These are phyloP conservation scores for Rhizoclosmatium globosum DNA, from an alignment of 192 early-diverging fungal genomes.

Conservation along the genomic window DNA sequence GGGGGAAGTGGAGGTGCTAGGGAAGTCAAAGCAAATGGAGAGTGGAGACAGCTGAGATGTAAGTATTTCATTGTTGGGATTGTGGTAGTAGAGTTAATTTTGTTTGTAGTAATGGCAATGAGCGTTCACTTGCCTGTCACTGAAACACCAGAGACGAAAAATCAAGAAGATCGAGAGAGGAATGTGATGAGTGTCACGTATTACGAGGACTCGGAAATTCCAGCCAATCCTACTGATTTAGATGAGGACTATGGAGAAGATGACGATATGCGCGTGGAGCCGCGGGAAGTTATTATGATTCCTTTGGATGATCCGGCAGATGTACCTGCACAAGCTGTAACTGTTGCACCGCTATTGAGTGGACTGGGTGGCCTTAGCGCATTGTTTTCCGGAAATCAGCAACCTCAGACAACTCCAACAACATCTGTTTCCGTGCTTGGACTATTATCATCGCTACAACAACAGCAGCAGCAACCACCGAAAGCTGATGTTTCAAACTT, in stretches of 20 bases:
- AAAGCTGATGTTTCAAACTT: background rate
- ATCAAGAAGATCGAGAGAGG: constrained; percentile 11
- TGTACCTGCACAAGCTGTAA: background rate
- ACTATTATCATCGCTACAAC: background rate
- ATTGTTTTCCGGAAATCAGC: background rate
- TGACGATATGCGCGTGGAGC: background rate
- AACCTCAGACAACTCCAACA: background rate
- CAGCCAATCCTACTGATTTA: constrained; percentile 5
- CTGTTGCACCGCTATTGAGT: background rate
- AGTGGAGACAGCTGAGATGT: constrained; percentile 12
- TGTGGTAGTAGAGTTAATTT: background rate
- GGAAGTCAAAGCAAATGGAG: background rate
- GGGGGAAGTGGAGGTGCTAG: background rate
- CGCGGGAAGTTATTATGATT: background rate
- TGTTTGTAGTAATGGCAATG: constrained; percentile 17
- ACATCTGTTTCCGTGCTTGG: background rate
- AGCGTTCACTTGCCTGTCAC: background rate
- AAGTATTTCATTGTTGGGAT: background rate
- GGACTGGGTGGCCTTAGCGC: constrained; percentile 18
- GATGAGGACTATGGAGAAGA: constrained; percentile 15
- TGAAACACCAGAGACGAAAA: constrained; percentile 3
- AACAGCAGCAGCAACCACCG: background rate
- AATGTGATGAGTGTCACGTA: background rate
- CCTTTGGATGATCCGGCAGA: background rate
- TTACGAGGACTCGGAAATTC: constrained; percentile 13